Base-by-base conservation (phyloP, 331 rosid genomes). In the Quercus lobata region DNA sequence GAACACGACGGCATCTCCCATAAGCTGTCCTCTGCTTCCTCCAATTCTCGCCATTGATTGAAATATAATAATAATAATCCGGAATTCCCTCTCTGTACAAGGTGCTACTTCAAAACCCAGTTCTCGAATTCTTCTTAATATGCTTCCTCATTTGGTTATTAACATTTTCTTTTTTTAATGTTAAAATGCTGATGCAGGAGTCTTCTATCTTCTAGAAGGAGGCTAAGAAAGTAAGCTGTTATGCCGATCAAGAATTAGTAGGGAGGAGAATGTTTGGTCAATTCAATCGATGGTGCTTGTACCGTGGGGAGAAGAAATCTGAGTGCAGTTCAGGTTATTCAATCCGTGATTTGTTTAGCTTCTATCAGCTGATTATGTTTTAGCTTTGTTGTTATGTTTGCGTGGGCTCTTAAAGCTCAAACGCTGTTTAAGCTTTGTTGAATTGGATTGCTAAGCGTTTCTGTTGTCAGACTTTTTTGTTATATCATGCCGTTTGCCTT, bases 21-120 rank as follows among this genome's bases (percentile, higher is more conserved):
- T 57, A 90, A 89, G 88, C 97, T 94, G 78, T 92, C 97, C 79
- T 89, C 97, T 89, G 98, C 92, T 88, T 94, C 98, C 88, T 94
- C 98, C 75, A 90, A 94, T 88, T 94, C 97, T 82, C 97, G 89
- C 92, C 94, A 92, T 84, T 92, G 94, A 94, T 19, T 68, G 58
- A 9, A 49, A 41, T 2, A 0, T 41, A 41, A 1, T 14, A 46
- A 78, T 16, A 11, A 46, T 22, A 61, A 73, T 30, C 83, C 80
- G 34, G 70, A 74, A 68, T 74, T 77, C 78, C 77, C 84, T 81
- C 73, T 74, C 74, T 74, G 72, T 68, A 78, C 22, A 62, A 85
- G 97, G 97, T 92, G 75, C 75, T 65, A 11, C 79, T 79, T 82
- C 72, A 21, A n/a, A 10, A 17, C 57, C 79, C 82, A 77, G 3